These are phyloP conservation scores for Gremmenia infestans DNA, from an alignment of 2,329 filamentous ascomycete species.

Conservation along the genomic window DNA sequence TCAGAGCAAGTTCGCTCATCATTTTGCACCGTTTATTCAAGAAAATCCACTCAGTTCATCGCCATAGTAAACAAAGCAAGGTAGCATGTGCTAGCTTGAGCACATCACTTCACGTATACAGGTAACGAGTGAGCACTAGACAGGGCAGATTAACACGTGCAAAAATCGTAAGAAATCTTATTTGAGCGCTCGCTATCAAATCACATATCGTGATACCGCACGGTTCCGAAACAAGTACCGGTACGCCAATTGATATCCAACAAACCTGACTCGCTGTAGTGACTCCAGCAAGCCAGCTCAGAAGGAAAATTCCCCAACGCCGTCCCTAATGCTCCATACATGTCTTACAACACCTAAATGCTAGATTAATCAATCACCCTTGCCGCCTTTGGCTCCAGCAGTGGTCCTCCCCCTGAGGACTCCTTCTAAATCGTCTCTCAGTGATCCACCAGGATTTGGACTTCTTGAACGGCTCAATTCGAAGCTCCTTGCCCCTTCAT, in stretches of 20 bases:
- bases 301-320: slow-evolving; percentile 58
- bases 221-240: neutral
- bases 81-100: too few species aligned
- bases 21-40: too few species aligned
- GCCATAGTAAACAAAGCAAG: too few species aligned
- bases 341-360: neutral
- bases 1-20: too few species aligned
- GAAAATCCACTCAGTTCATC: too few species aligned
- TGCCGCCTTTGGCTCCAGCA: slow-evolving; percentile 21
- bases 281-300: slow-evolving; percentile 15
- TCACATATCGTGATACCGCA: neutral
- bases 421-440: slow-evolving; percentile 21
- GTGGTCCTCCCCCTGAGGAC: slow-evolving; percentile 11
- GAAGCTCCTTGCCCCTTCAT: slow-evolving; percentile 41
- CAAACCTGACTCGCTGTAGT: neutral
- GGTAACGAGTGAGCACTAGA: neutral
- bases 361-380: slow-evolving; percentile 18
- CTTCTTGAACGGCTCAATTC: slow-evolving; percentile 22
- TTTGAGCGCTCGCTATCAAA: neutral
- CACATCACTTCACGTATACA: too few species aligned
- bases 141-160: neutral
- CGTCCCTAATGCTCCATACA: slow-evolving; percentile 35
- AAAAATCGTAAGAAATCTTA: neutral
- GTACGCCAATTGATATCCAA: neutral
- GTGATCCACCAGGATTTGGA: slow-evolving; percentile 17